A percentile compares a stretch with the other conserved stretches of the same genome.
These are phyloP conservation scores for Tetrahymena thermophila DNA, from an alignment of 73 alveolate genomes.

Conservation along the genomic window DNA sequence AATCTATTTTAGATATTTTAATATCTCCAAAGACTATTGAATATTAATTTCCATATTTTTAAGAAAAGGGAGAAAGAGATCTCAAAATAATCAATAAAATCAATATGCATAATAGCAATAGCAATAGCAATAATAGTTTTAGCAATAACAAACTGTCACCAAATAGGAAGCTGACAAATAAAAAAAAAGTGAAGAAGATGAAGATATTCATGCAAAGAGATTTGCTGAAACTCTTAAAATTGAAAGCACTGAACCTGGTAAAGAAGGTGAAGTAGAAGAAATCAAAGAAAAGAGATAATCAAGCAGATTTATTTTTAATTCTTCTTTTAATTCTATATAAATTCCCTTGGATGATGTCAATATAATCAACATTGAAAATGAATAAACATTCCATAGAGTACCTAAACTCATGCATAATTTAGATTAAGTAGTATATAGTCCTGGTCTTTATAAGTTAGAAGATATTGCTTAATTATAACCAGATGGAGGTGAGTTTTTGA, in stretches of 20 bases:
- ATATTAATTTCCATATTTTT: not conserved
- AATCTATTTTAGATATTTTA: too few relatives aligned
- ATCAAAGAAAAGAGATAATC: not conserved
- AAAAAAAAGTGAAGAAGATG: constrained; percentile 4
- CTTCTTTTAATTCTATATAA: not conserved
- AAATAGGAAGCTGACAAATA: not conserved
- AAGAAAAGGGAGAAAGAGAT: not conserved
- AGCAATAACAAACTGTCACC: not conserved
- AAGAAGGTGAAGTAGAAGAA: not conserved
- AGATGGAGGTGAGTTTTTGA: constrained; percentile 25
- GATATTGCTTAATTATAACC: constrained; percentile 12
- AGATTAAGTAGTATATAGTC: constrained; percentile 19
- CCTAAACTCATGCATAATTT: constrained; percentile 27
- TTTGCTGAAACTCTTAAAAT: constrained; percentile 8
- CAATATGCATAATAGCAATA: not conserved
- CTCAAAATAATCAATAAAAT: not conserved
- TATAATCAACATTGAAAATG: constrained; percentile 19
- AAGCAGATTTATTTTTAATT: not conserved
- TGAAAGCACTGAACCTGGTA: not conserved
- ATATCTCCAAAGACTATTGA: not conserved
- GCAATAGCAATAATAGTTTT: not conserved
- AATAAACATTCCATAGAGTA: constrained; percentile 8
- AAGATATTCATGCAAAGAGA: constrained; percentile 35
- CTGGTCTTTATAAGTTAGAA: constrained; percentile 41
- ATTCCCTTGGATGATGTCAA: constrained; percentile 11